Evolutionary conservation across 2,329 filamentous ascomycete species (phyloP).

Genomic region (Aspergillus tanneri): DNA sequence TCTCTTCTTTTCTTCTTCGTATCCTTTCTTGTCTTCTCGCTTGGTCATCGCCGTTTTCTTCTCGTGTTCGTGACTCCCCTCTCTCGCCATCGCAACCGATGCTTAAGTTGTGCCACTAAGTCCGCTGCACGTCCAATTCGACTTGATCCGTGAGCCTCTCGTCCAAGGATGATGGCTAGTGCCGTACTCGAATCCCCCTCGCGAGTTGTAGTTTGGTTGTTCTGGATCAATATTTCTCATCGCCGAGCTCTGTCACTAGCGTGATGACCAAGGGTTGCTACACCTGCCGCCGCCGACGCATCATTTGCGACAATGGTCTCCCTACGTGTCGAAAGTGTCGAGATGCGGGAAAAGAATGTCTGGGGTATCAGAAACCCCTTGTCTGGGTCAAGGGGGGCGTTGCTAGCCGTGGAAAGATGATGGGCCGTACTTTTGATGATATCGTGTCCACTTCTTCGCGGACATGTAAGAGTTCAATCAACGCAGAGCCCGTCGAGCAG

Average conservation of each 20-base stretch:
- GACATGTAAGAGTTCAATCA: not conserved
- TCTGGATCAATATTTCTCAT: slow-evolving; percentile 2
- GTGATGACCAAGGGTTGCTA: slow-evolving; percentile 45
- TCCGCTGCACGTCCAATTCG: slow-evolving; percentile 1
- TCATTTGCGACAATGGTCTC: slow-evolving; percentile 45
- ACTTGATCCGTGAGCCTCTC: not conserved
- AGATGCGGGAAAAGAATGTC: slow-evolving; percentile 44
- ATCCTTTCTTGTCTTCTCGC: too few relatives aligned
- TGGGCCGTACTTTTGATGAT: slow-evolving; percentile 53
- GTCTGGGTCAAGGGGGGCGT: slow-evolving; percentile 46
- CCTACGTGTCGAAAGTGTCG: slow-evolving; percentile 45
- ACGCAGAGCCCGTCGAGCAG: too few relatives aligned
- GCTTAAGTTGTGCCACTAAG: not conserved
- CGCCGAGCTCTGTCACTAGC: not conserved
- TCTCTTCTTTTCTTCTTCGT: not conserved
- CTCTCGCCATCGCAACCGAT: slow-evolving; percentile 1
- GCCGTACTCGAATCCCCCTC: slow-evolving; percentile 16
- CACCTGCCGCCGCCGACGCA: slow-evolving; percentile 46
- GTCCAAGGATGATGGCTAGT: slow-evolving; percentile 24
- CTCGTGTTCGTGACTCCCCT: too few relatives aligned
- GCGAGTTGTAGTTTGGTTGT: slow-evolving; percentile 13
- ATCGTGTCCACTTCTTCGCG: slow-evolving; percentile 16
- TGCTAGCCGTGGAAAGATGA: slow-evolving; percentile 50
- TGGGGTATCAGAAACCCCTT: slow-evolving; percentile 45
- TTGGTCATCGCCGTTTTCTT: too few relatives aligned